Base-by-base conservation (phyloP, 2,329 filamentous ascomycete species). In the Biscogniauxia sp. region DNA sequence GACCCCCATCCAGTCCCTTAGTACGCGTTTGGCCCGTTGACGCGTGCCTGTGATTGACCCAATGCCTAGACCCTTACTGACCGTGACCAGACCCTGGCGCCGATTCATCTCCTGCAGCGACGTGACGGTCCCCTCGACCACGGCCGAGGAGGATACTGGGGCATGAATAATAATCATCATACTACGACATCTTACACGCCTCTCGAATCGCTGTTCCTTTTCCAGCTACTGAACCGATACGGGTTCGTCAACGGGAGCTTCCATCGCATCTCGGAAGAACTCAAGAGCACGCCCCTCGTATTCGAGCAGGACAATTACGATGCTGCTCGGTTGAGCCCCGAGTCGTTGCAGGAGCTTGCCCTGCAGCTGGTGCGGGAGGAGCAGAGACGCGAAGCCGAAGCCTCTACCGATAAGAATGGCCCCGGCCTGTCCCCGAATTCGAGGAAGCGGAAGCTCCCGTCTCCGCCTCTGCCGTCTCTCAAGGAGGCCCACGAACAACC, bases 191-290 rank as follows among this genome's bases (percentile, higher is more conserved):
- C 83, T 71, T 93, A 95, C 78, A 94, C 92, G 73, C 86, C 89
- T 69, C 90, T 96, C 80, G 93, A 96, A 83, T 90, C 89, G 72
- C 84, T 96, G 64, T 85, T 95, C 67, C 84, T 96, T 71, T 94
- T 95, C 79, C 91, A 94, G 77, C 89, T 88, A 63, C 83, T 96
- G 66, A 83, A 87, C 67, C 80, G 81, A 68, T 83, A 90, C 75
- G 90, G 90, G 72, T 80, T 87, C 66, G 84, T 87, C 66, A 79
- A 86, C 56, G 75, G 81, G 63, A 86, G 84, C 73, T 95, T 96
- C 78, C 78, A 79, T 70, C 83, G 82, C 68, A 91, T 95, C 64
- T 93, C 92, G 61, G 84, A 90, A 66, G 78, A 88, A 61, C 84
- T 98, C 64, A 88, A 84, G 76, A 87, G 82, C 71, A 93, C 96